Conservation (phyloP, 2,329 filamentous ascomycete genomes). For the Domatiomyces catenatus region DNA sequence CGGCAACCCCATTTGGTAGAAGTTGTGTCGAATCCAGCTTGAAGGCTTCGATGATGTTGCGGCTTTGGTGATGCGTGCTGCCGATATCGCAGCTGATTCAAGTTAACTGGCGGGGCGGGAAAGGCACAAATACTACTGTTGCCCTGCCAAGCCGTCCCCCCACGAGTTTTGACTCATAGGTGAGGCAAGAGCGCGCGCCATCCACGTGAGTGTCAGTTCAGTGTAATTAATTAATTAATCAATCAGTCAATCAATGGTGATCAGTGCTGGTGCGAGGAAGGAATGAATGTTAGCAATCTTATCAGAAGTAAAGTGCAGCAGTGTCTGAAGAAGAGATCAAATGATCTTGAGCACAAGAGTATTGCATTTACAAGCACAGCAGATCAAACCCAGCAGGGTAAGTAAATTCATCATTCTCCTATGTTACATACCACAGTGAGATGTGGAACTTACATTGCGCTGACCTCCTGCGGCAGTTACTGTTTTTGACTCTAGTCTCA, state of each 20-base stretch:
- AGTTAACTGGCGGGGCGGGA: not conserved
- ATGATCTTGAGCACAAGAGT: not conserved
- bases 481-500: conserved; percentile 22
- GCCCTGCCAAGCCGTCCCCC: not conserved
- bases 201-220: not conserved
- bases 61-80: conserved; percentile 4
- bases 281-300: not conserved
- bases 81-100: conserved; percentile 10
- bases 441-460: not conserved
- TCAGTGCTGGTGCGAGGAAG: not conserved
- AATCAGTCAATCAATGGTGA: not conserved
- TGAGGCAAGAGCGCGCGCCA: not conserved
- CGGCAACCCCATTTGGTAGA: not conserved
- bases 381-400: conserved; percentile 12
- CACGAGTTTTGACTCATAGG: not conserved
- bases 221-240: not conserved
- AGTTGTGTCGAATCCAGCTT: conserved; percentile 13
- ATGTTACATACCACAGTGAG: not conserved
- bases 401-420: not conserved
- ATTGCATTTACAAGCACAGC: conserved; percentile 9
- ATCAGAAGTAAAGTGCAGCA: not conserved
- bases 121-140: not conserved
- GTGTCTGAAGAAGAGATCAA: conserved; percentile 1
- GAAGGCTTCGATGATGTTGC: conserved; percentile 8
- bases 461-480: conserved; percentile 11